Conservation (phyloP, 2,329 filamentous ascomycete species). For the Volutella citrinella region DNA sequence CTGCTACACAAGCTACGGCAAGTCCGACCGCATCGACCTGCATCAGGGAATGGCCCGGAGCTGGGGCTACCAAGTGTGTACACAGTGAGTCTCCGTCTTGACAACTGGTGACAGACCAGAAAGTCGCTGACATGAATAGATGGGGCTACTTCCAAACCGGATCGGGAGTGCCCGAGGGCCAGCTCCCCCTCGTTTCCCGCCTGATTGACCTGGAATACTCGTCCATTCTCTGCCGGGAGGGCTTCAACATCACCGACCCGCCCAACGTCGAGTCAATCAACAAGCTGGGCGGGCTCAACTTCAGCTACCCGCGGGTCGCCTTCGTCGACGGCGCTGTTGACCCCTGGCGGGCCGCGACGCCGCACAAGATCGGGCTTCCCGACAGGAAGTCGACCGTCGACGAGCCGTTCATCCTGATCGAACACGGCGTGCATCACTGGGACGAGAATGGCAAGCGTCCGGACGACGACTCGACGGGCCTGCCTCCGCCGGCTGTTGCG, state of each 20-base stretch:
- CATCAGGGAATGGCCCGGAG: conserved; percentile 29
- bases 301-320: conserved; percentile 73
- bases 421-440: conserved; percentile 78
- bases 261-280: conserved; percentile 68
- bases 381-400: conserved; percentile 56
- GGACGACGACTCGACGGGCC: conserved; percentile 56
- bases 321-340: conserved; percentile 74
- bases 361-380: conserved; percentile 62
- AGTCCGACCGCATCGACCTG: conserved; percentile 18
- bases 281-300: conserved; percentile 70
- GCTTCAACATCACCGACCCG: conserved; percentile 66
- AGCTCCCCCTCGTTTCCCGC: conserved; percentile 70
- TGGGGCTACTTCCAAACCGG: conserved; percentile 81
- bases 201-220: conserved; percentile 62
- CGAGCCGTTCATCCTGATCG: conserved; percentile 72
- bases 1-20: conserved; percentile 29
- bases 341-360: conserved; percentile 74
- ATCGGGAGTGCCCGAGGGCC: conserved; percentile 60
- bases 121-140: conserved; percentile 36
- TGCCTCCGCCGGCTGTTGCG: conserved; percentile 58
- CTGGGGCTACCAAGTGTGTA: conserved; percentile 55
- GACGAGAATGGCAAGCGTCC: conserved; percentile 62
- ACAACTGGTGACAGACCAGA: too few relatives aligned
- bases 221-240: conserved; percentile 59
- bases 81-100: conserved; percentile 37